phyloP scores from a whole-genome alignment of 495 filamentous ascomycete species.

The Xylaria scruposa region DNA sequence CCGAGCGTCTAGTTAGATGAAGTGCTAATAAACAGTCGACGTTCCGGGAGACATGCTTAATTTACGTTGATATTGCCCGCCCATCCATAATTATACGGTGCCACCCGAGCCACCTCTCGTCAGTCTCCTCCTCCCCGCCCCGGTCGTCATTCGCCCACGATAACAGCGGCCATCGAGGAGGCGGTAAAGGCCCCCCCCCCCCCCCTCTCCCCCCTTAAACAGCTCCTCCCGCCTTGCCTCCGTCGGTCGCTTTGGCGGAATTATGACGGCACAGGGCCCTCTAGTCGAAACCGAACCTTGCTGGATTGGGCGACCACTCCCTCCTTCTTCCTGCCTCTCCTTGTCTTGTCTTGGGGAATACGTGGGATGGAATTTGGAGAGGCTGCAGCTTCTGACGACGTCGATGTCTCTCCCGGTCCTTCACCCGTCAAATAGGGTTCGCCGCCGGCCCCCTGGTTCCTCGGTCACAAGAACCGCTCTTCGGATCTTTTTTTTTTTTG shows the following conservation, averaged over 20 bases:
- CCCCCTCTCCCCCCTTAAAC: neutral
- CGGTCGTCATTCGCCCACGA: constrained; percentile 14
- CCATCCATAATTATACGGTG: neutral
- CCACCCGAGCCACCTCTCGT: neutral
- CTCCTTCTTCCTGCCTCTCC: neutral
- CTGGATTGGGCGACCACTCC: neutral
- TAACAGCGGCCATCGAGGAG: constrained; percentile 8
- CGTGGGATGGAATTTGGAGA: constrained; percentile 11
- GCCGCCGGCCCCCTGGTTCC: constrained; percentile 17
- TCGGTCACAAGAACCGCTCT: constrained; percentile 4
- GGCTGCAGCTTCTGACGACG: constrained; percentile 19
- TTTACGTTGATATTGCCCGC: neutral
- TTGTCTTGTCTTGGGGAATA: neutral
- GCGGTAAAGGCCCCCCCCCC: neutral
- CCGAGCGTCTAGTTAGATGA: neutral
- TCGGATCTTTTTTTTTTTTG: neutral
- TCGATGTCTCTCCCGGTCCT: constrained; percentile 1
- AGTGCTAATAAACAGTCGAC: neutral
- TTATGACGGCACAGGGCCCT: constrained; percentile 17
- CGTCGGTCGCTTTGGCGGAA: neutral
- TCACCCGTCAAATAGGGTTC: constrained; percentile 26
- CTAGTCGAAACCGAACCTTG: constrained; percentile 13
- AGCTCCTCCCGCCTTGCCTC: neutral
- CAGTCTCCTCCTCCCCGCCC: neutral
- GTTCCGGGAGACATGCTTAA: constrained; percentile 1